A percentile compares a stretch with the other conserved stretches of the same genome.
phyloP scores from a whole-genome alignment of 768 basidiomycete genomes.

The Mycena galericulata region DNA sequence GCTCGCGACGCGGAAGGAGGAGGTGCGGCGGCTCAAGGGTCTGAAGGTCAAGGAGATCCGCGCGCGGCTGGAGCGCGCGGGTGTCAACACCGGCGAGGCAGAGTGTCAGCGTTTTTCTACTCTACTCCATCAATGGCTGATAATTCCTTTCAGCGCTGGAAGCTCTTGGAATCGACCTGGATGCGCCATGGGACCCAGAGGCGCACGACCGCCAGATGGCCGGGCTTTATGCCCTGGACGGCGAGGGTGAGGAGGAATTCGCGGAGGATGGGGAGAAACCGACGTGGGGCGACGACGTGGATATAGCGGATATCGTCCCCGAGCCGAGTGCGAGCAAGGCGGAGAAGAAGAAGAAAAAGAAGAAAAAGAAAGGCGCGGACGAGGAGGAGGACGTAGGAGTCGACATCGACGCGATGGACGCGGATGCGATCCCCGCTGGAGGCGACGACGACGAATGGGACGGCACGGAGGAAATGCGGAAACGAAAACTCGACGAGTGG shows the following conservation, averaged over 20 bases:
- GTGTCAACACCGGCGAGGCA: conserved; percentile 58
- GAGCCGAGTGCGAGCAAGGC: conserved; percentile 48
- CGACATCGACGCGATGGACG: conserved; percentile 68
- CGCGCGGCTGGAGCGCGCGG: conserved; percentile 80
- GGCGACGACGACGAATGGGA: conserved; percentile 80
- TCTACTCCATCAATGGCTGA: not conserved
- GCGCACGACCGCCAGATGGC: conserved; percentile 89
- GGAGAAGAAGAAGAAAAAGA: conserved; percentile 69
- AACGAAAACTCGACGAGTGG: conserved; percentile 84
- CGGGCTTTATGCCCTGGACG: conserved; percentile 70
- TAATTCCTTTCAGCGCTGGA: conserved; percentile 60
- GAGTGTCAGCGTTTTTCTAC: conserved; percentile 42
- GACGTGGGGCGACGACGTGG: conserved; percentile 91
- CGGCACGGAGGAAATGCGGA: conserved; percentile 92
- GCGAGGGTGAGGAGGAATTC: conserved; percentile 36
- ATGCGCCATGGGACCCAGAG: conserved; percentile 93
- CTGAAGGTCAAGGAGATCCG: conserved; percentile 89
- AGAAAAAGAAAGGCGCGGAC: conserved; percentile 50
- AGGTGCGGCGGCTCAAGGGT: conserved; percentile 82
- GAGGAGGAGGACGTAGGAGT: conserved; percentile 65
- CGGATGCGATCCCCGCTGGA: conserved; percentile 50
- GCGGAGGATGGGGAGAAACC: conserved; percentile 75
- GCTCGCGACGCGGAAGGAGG: conserved; percentile 77
- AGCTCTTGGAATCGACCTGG: conserved; percentile 75
- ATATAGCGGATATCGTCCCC: conserved; percentile 74